Base-by-base conservation (phyloP, 495 filamentous ascomycete genomes). In the Hypoxylon lenormandii region DNA sequence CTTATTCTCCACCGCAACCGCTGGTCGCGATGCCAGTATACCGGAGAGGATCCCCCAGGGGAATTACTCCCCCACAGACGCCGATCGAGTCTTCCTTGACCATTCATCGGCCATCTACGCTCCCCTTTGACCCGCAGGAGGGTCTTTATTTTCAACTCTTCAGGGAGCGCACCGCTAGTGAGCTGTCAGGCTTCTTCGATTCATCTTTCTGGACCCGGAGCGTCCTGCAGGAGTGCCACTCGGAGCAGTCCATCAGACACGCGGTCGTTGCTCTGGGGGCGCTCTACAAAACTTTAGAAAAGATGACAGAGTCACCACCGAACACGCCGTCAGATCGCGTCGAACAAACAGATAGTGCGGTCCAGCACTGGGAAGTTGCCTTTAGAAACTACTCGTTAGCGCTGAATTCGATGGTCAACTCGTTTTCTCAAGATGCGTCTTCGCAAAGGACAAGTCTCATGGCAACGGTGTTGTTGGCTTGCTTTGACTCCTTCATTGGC, bases 231-330 rank as follows among this genome's bases (percentile, higher is more conserved):
- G 86, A 86, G 63, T 87, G 85, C 40, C 82, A 86, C 48, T 82
- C 82, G 13, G 86, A 90, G 71, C 80, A 88, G 3, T 81, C 85
- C 4, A 86, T 91, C 43, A 82, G 86, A 19, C 88, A 91, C 74
- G 87, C 89, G 6, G 82, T 90, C 0, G 80, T 90, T 12, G 89
- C 88, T 38, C 76, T 91, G 22, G 86, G 86, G 48, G 85, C 87
- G 1, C 76, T 89, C 21, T 89, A 90, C 60, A 86, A 89, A 67
- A 86, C 84, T 2, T 76, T 89, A 45, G 80, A 84, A 75, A 82
- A 83, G 75, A 75, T 80, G 53, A 77, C 80, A 62, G 80, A 85
- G 71, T 79, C 83, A n/a, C 80, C 80, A 15, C 78, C 77, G 0
- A 56, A 70, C n/a, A 81, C 82, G 2, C 82, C 79, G 10, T 62